phyloP scores from a whole-genome alignment of 768 basidiomycete species.

The Russula compacta region DNA sequence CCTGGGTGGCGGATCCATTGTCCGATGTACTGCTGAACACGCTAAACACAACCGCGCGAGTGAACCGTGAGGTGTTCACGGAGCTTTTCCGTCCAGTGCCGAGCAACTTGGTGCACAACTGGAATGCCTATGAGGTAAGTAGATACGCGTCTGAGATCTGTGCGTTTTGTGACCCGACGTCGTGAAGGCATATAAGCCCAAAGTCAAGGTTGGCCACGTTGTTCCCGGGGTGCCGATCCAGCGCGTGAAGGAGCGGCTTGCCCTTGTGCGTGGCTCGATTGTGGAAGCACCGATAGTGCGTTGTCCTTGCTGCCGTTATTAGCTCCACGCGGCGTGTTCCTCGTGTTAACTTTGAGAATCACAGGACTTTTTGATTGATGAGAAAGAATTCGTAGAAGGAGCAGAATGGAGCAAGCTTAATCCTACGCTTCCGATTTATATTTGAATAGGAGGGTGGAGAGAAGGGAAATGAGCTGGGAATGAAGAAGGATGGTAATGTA shows the following conservation, averaged over 20 bases:
- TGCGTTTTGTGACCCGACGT: neutral
- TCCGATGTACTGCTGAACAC: slow-evolving; percentile 47
- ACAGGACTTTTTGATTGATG: slow-evolving; percentile 80
- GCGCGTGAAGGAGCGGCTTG: slow-evolving; percentile 68
- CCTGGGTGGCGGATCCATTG: slow-evolving; percentile 70
- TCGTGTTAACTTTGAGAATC: slow-evolving; percentile 7
- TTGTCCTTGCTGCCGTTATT: neutral
- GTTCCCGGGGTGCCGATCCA: slow-evolving; percentile 54
- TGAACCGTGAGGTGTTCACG: slow-evolving; percentile 78
- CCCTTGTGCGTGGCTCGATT: slow-evolving; percentile 58
- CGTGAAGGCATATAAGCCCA: slow-evolving; percentile 58
- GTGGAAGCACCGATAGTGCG: slow-evolving; percentile 66
- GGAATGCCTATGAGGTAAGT: slow-evolving; percentile 66
- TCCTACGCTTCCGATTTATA: slow-evolving; percentile 73
- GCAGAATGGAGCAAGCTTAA: slow-evolving; percentile 67
- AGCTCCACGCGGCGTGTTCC: neutral
- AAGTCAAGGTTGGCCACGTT: slow-evolving; percentile 75
- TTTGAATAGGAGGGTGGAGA: slow-evolving; percentile 31
- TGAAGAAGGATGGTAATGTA: neutral
- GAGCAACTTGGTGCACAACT: slow-evolving; percentile 69
- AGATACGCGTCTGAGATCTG: no score
- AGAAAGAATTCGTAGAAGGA: slow-evolving; percentile 60
- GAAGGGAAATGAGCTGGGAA: neutral
- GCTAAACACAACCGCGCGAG: slow-evolving; percentile 62
- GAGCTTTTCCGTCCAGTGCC: slow-evolving; percentile 85